Percentiles rank a stretch among this genome's conserved stretches.
These are phyloP conservation scores for Pestalotiopsis fici DNA, from an alignment of 2,329 filamentous ascomycete species.

Conservation along the genomic window DNA sequence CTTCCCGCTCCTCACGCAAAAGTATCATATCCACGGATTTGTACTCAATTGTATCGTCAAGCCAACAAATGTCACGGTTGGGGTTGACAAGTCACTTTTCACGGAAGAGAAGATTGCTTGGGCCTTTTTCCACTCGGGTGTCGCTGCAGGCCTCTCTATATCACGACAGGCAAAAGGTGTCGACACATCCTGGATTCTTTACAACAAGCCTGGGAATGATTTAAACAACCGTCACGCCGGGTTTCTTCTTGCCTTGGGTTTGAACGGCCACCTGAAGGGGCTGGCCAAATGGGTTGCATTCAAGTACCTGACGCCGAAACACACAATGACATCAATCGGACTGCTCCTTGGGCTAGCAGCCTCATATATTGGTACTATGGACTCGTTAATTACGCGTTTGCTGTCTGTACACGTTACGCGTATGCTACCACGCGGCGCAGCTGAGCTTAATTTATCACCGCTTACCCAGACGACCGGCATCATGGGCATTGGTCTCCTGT, in stretches of 20 bases:
- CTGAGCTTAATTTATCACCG: conserved; percentile 90
- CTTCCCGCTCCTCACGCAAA: conserved; percentile 88
- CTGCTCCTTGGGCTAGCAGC: conserved; percentile 89
- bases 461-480: conserved; percentile 94
- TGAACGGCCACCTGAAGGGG: conserved; percentile 92
- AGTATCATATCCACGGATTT: conserved; percentile 86
- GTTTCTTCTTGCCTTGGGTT: conserved; percentile 83
- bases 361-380: conserved; percentile 96
- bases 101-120: conserved; percentile 97
- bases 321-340: conserved; percentile 98
- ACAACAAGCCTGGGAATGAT: conserved; percentile 87
- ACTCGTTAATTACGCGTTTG: conserved; percentile 88
- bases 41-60: conserved; percentile 90
- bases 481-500: conserved; percentile 94
- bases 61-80: conserved; percentile 87
- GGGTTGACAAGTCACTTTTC: conserved; percentile 84
- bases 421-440: conserved; percentile 89
- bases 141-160: conserved; percentile 88
- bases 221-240: conserved; percentile 96
- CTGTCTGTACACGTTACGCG: conserved; percentile 94
- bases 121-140: conserved; percentile 98
- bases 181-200: conserved; percentile 97
- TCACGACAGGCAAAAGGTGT: conserved; percentile 89
- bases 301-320: conserved; percentile 98
- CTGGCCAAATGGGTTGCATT: conserved; percentile 98